A percentile compares a stretch with the other conserved stretches of the same genome.
phyloP scores from a whole-genome alignment of 2,329 filamentous ascomycete species.

The Bimuria novae-zelandiae region DNA sequence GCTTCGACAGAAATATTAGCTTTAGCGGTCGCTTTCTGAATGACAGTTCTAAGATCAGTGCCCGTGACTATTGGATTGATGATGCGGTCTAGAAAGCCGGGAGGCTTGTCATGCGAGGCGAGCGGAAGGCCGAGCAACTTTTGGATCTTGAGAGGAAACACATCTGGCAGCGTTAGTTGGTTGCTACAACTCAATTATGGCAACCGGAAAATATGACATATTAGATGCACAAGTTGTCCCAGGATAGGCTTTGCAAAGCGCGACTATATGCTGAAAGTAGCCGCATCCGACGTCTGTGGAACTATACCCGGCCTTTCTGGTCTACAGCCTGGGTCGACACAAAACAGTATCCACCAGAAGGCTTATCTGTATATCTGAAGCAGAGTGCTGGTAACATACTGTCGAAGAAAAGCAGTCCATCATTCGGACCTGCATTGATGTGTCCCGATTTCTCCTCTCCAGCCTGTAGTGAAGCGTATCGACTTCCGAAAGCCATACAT shows the following conservation, averaged over 20 bases:
- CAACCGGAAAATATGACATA: not conserved
- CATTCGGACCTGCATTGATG: constrained; percentile 74
- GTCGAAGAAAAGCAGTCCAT: constrained; percentile 88
- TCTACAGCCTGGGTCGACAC: too few relatives aligned
- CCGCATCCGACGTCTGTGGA: too few relatives aligned
- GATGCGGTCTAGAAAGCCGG: constrained; percentile 57
- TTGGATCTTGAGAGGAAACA: constrained; percentile 80
- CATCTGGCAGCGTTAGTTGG: constrained; percentile 59
- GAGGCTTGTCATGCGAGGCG: constrained; percentile 51
- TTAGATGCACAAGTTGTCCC: not conserved
- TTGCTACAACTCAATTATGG: not conserved
- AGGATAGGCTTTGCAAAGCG: not conserved
- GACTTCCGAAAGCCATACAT: constrained; percentile 17
- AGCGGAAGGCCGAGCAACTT: constrained; percentile 62
- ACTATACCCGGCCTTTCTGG: too few relatives aligned
- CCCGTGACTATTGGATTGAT: constrained; percentile 57
- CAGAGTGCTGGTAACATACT: constrained; percentile 60
- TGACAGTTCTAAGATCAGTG: constrained; percentile 60
- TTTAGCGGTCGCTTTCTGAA: constrained; percentile 64
- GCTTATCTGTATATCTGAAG: not conserved
- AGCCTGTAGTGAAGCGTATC: constrained; percentile 47
- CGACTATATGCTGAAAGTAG: too few relatives aligned
- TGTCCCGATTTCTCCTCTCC: constrained; percentile 76
- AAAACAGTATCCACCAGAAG: too few relatives aligned
- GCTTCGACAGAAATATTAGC: constrained; percentile 67